These are phyloP conservation scores for Nicotiana knightiana DNA, from an alignment of 257 asterid genomes.

Conservation along the genomic window DNA sequence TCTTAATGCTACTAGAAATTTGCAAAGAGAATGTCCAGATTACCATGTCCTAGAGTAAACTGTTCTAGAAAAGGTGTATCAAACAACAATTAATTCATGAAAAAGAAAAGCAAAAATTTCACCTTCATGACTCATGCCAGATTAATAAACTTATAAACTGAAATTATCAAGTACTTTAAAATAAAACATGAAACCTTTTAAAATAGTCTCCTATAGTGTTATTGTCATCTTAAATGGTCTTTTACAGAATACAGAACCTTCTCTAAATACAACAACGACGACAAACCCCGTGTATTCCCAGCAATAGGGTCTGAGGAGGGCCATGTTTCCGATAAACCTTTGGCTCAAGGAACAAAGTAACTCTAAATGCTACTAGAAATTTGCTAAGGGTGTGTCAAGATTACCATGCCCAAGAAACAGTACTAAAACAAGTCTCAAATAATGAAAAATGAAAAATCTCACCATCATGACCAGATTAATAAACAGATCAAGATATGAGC, in stretches of 20 bases:
- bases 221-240: background rate
- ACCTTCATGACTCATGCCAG: background rate
- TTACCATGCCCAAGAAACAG: background rate
- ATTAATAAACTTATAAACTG: background rate
- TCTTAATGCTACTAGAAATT: background rate
- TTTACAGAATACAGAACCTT: background rate
- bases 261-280: too few species aligned
- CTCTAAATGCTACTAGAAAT: background rate
- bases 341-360: too few species aligned
- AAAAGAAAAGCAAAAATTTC: background rate
- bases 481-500: background rate
- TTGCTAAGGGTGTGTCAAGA: background rate
- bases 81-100: background rate
- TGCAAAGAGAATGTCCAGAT: background rate
- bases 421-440: background rate
- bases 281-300: too few species aligned
- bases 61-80: background rate
- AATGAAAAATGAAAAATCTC: background rate
- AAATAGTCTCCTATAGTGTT: background rate
- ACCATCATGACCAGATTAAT: background rate
- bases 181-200: background rate
- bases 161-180: background rate
- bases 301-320: too few species aligned
- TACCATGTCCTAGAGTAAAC: background rate
- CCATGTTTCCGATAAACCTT: too few species aligned